Evolutionary conservation across 768 basidiomycete genomes (phyloP).

Genomic region (Tricholoma flavovirens): DNA sequence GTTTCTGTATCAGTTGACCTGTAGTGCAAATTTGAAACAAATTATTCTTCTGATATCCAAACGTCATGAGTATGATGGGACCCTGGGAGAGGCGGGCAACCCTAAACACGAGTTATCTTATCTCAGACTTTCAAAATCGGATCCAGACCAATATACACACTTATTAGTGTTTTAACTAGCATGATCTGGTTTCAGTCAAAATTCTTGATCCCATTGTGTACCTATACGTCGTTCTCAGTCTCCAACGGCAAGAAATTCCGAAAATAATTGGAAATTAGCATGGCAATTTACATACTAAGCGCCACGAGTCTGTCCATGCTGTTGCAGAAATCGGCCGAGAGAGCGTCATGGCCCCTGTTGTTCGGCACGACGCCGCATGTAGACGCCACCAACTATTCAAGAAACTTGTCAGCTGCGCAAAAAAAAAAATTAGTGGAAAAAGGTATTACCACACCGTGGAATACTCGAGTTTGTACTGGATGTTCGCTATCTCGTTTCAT

Average conservation of each 20-base stretch:
- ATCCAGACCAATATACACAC: background rate
- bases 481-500: background rate
- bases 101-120: conserved; percentile 2
- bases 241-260: background rate
- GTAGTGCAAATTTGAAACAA: background rate
- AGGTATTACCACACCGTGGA: background rate
- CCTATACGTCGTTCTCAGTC: background rate
- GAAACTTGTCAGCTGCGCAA: background rate
- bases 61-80: background rate
- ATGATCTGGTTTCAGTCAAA: background rate
- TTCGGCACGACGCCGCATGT: conserved; percentile 1
- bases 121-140: background rate
- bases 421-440: background rate
- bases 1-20: background rate
- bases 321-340: background rate
- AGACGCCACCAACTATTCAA: background rate
- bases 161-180: background rate
- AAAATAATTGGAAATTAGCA: background rate
- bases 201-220: background rate
- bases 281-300: background rate
- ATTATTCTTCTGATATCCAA: background rate
- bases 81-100: background rate
- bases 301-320: background rate
- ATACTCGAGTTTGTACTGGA: background rate
- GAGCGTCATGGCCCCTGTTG: background rate